A percentile compares a stretch with the other conserved stretches of the same genome.
phyloP scores from a whole-genome alignment of 768 basidiomycete species.

The Leccinum barrowsii region DNA sequence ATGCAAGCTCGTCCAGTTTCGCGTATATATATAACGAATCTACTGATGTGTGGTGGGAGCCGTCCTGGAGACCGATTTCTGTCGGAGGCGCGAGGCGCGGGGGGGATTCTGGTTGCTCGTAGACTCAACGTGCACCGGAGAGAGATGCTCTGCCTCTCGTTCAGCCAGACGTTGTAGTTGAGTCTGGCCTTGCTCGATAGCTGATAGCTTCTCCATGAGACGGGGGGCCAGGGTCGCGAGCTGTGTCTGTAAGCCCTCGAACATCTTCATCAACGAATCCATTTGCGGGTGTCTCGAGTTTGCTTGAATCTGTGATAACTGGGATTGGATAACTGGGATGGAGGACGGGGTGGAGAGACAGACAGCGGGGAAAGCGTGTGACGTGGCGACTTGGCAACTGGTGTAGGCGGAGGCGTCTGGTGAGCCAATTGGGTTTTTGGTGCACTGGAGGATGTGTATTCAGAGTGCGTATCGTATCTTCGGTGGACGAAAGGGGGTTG shows the following conservation, averaged over 20 bases:
- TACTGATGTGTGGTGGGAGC: not conserved
- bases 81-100: not conserved
- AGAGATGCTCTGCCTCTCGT: constrained; percentile 5
- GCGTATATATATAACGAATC: constrained; percentile 31
- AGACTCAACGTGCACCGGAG: not conserved
- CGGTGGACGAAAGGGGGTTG: constrained; percentile 11
- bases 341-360: constrained; percentile 22
- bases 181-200: constrained; percentile 27
- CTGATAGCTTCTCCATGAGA: constrained; percentile 32
- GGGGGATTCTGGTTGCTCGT: constrained; percentile 18
- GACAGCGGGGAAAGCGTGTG: constrained; percentile 18
- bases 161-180: constrained; percentile 17
- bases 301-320: constrained; percentile 1
- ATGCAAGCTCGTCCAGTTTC: constrained; percentile 38
- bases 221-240: constrained; percentile 37
- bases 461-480: constrained; percentile 17
- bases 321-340: constrained; percentile 25
- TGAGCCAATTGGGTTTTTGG: constrained; percentile 8
- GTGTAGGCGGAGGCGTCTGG: constrained; percentile 20
- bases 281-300: constrained; percentile 9
- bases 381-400: constrained; percentile 26
- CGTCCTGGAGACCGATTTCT: not conserved
- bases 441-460: constrained; percentile 28
- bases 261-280: constrained; percentile 28
- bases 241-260: constrained; percentile 40